Evolutionary conservation across 805 yeast genomes (phyloP).

Genomic region (Kluyveromyces nonfermentans): DNA sequence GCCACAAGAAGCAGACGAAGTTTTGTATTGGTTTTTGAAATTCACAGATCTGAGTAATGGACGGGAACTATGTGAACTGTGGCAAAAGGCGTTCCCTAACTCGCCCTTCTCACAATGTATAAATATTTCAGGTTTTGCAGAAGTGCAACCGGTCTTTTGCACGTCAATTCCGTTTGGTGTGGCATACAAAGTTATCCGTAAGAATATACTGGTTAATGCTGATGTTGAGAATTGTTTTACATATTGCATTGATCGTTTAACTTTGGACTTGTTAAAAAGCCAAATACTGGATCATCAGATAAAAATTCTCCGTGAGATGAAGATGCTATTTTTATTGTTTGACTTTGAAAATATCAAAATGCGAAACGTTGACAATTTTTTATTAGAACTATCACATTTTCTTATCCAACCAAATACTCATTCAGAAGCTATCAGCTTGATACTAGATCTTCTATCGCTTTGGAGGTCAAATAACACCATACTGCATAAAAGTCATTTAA

Average conservation of each 20-base stretch:
- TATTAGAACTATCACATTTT: neutral
- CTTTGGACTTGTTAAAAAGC: neutral
- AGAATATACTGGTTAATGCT: neutral
- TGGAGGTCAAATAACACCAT: neutral
- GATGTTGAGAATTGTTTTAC: neutral
- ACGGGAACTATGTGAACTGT: neutral
- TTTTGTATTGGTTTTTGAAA: conserved; percentile 5
- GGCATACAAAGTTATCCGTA: neutral
- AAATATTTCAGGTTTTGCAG: neutral
- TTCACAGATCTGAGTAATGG: conserved; percentile 5
- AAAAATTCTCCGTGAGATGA: neutral
- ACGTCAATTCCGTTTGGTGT: neutral
- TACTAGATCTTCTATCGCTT: neutral
- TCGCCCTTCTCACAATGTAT: neutral
- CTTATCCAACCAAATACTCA: neutral
- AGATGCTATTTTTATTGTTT: neutral
- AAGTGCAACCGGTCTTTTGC: neutral
- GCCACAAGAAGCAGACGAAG: neutral
- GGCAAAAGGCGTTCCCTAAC: neutral
- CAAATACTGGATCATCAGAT: neutral
- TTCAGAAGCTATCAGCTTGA: neutral
- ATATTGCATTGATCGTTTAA: neutral
- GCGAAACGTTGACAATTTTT: neutral
- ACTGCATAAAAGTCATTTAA: neutral
- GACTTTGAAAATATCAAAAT: neutral